Evolutionary conservation across 805 yeast species (phyloP), one percentile per base, ranked within the genome.

Genomic region (Hanseniaspora nectarophila): DNA sequence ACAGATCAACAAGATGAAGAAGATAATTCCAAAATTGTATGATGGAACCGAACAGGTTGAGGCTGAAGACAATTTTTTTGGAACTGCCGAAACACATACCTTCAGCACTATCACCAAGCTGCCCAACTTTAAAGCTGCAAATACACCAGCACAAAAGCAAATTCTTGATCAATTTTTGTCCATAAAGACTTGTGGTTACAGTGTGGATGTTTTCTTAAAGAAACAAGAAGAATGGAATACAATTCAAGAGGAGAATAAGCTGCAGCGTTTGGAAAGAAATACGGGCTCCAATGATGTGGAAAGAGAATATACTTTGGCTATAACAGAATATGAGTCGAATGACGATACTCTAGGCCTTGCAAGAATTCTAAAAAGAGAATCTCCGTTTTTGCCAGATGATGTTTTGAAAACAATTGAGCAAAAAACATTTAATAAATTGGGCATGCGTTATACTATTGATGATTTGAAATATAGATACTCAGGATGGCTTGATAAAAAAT

Each of bases 331-430:
- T 13, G 45, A 42, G 23, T 42, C 45, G 9, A 26, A 42, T 29
- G 48, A 45, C 24, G 40, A 34, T 29, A 34, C 35, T 5, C 18
- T 42, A 26, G 45, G 44, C 20, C n/a, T 49, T 16, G 35, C 29
- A 6, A 42, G 31, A 24, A 31, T 40, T 8, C 28, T 21, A 26
- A 28, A 33, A 13, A 9, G 21, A 21, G 53, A 49, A 42, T 38
- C 46, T 21, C 39, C 44, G 5, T 49, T 42, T 42, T n/a, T 49
- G 13, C 44, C 42, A 24, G 53, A 49, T 42, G 33, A 10, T 13
- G 43, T 42, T 42, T n/a, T 49, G 13, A 26, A 49, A 20, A 16
- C 33, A 15, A 18, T 49, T 5, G 39, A 33, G 7, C 10, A 15
- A 15, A 18, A 12, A 1, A 24, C 18, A 18, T 42, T 49, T 15